These are phyloP conservation scores for Coffea canephora DNA, from an alignment of 257 asterid genomes.

Conservation along the genomic window DNA sequence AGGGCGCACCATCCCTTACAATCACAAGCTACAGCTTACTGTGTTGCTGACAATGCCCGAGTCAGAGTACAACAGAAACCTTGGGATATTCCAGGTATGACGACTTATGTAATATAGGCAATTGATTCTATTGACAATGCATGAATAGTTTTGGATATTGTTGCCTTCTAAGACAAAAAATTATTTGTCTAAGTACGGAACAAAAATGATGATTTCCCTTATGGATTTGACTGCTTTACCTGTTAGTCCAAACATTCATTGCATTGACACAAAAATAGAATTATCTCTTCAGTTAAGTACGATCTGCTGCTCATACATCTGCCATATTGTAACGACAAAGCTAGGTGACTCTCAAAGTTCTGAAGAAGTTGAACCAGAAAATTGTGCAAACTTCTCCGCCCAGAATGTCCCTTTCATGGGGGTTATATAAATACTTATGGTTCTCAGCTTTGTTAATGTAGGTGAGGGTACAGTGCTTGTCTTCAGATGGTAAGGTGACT, in stretches of 20 bases:
- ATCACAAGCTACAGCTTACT: constrained; percentile 43
- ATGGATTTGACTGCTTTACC: neutral
- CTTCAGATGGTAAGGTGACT: constrained; percentile 37
- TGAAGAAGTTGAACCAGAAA: too few relatives aligned
- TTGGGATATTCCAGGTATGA: constrained; percentile 66
- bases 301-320: too few relatives aligned
- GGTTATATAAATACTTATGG: neutral
- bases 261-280: too few relatives aligned
- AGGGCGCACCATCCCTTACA: constrained; percentile 29
- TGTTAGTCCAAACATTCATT: too few relatives aligned
- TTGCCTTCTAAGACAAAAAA: neutral
- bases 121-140: neutral
- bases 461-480: constrained; percentile 57
- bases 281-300: too few relatives aligned
- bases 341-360: too few relatives aligned
- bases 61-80: constrained; percentile 56
- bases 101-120: neutral
- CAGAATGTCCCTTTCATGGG: neutral
- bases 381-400: too few relatives aligned
- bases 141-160: neutral
- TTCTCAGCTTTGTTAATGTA: constrained; percentile 6
- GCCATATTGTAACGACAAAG: too few relatives aligned
- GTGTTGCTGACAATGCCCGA: constrained; percentile 59
- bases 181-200: neutral
- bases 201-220: neutral